These are phyloP conservation scores for Dalechampia spathulata DNA, from an alignment of 441 rosid genomes.

Conservation along the genomic window DNA sequence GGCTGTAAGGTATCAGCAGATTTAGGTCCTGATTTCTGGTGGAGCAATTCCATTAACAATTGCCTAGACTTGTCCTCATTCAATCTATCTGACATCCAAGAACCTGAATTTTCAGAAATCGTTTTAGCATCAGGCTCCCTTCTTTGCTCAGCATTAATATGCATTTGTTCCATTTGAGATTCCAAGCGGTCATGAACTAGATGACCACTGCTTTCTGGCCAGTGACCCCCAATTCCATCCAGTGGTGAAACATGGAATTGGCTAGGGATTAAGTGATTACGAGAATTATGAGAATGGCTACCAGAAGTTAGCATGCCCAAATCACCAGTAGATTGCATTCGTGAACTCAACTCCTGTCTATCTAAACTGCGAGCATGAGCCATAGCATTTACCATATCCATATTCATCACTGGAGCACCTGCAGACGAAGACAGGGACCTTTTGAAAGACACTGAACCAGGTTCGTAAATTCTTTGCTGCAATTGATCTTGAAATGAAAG, in stretches of 20 bases:
- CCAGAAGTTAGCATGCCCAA: constrained; percentile 21
- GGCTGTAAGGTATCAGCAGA: constrained; percentile 18
- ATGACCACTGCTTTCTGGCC: constrained; percentile 24
- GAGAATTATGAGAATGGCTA: constrained; percentile 6
- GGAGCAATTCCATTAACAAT: constrained; percentile 33
- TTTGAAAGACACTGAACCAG: constrained; percentile 14
- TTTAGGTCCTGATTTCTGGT: constrained; percentile 26
- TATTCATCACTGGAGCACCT: constrained; percentile 25
- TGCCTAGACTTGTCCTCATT: constrained; percentile 30
- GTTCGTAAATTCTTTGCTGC: constrained; percentile 24
- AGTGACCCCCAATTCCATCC: constrained; percentile 18
- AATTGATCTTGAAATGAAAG: constrained; percentile 29
- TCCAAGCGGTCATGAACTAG: constrained; percentile 32
- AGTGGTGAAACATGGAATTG: constrained; percentile 12
- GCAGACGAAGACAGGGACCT: constrained; percentile 17
- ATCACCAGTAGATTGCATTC: constrained; percentile 20
- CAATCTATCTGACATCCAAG: constrained; percentile 28
- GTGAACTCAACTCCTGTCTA: constrained; percentile 8
- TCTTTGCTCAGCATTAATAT: constrained; percentile 21
- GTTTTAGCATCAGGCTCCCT: constrained; percentile 30
- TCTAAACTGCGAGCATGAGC: constrained; percentile 27
- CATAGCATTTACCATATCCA: constrained; percentile 26
- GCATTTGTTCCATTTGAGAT: constrained; percentile 22
- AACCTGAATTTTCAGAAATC: constrained; percentile 22
- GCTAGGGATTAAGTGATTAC: constrained; percentile 18